Base-by-base conservation (phyloP, 139 green algal species). In the Deuterostichococcus epilithicus region DNA sequence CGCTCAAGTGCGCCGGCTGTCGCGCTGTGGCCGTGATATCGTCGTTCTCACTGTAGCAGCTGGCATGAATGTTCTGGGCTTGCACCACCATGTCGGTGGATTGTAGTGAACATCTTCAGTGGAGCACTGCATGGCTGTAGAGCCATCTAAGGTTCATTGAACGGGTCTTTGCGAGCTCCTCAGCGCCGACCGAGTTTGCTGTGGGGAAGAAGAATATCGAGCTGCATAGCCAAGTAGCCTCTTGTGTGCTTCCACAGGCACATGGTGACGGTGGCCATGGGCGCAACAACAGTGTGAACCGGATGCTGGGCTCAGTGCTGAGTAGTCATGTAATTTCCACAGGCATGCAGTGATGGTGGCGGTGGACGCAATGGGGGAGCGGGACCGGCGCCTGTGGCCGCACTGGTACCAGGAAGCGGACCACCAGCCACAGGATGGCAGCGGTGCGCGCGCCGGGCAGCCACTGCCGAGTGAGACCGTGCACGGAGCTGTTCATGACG, bases 331-430 rank as follows among this genome's bases (percentile, higher is more conserved):
- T 0, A 90, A 97, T 75, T 91, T 92, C 10, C 80, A 97, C 39
- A 73, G 80, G 35, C 94, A 98, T 73, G 87, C 94, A 5, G 87
- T 85, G 26, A 96, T 98, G 84, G 74, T 82, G 5, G 92, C 89
- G 0, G 68, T 97, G 0, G 79, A 89, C 28, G 80, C 69, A 1
- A 90, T 85, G 4, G 89, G 93, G 38, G 68, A 81, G 22, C 75
- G 90, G 32, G 88, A 96, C 79, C 78, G 78, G 25, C 39, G 28
- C 28, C 69, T 89, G 45, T 95, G 88, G 87, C 86, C 85, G 0
- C 22, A 60, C 6, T 45, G 83, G 70, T 60, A 73, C 35, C 42
- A 80, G 39, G 69, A 36, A 3, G 76, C 78, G 72, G 32, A 72
- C 32, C 52, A 63, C 52, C 52, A 20, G 13, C 18, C 5, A 3